Base-by-base conservation (phyloP, 495 filamentous ascomycete species). In the Penicillium atrosanguineum region DNA sequence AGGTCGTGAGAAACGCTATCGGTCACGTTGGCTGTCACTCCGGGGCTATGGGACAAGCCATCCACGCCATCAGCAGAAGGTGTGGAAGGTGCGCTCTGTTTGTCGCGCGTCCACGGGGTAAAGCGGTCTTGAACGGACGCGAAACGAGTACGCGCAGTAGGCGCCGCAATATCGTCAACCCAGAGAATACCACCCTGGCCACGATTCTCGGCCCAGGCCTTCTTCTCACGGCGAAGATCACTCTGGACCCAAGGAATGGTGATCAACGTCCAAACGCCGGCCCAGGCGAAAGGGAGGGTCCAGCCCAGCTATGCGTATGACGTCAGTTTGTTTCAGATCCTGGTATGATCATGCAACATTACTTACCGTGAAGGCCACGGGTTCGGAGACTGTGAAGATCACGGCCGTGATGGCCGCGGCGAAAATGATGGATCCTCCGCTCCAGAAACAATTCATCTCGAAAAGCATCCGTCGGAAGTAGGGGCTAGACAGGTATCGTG, bases 401-500 rank as follows among this genome's bases (percentile, higher is more conserved):
- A 91, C 65, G 0, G 83, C 79, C 1, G 75, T 84, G 7, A 83
- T 82, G 25, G 77, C 74, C 0, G 80, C 83, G 4, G 80, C 79
- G 14, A 78, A 63, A 18, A 84, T 47, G 7, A 85, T 65, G 5
- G 80, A 75, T 0, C 79, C 80, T 20, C 84, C 69, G 0, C 82
- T 87, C 90, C 90, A 95, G 60, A 93, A 89, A 55, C 85, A 81
- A 53, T 88, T 89, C 72, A 90, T 76, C 28, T 85, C 76, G 46
- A 79, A 80, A 9, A 95, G 74, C 82, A 93, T 84, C 48, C 76
- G 74, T 23, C 89, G 77, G 61, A 95, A 95, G 55, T 76, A 73
- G 49, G 80, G 78, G 52, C 85, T 90, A 2, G 82, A 83, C 21
- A 88, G 75, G 58, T 91, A 95, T 53, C 90, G 75, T 8, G 73